Conservation (phyloP, 1,284 basidiomycete genomes). For the Athelia sp. region DNA sequence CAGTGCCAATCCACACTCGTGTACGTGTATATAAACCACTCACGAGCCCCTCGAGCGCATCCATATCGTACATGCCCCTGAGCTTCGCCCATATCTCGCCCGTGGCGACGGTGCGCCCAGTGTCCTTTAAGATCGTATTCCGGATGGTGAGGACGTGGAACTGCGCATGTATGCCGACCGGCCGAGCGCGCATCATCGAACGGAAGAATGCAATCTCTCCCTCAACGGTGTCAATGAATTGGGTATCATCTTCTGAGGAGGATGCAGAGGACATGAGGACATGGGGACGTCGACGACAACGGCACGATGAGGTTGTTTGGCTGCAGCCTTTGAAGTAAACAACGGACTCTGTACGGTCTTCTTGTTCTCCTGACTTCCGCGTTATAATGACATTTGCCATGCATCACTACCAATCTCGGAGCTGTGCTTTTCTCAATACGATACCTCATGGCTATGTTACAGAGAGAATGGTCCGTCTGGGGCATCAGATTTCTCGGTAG, state of each 20-base stretch:
- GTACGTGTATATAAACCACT: conserved; percentile 25
- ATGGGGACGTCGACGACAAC: too few species aligned
- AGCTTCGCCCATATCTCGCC: conserved; percentile 75
- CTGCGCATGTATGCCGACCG: conserved; percentile 73
- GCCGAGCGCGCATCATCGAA: conserved; percentile 70
- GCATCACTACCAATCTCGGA: too few species aligned
- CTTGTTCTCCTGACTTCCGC: too few species aligned
- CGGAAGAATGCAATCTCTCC: conserved; percentile 80
- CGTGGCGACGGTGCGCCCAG: conserved; percentile 54
- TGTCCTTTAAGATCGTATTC: conserved; percentile 65
- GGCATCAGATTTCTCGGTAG: too few species aligned
- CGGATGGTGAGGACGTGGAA: conserved; percentile 76
- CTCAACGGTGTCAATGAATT: conserved; percentile 63
- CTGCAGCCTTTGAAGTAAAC: background rate
- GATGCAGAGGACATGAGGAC: background rate
- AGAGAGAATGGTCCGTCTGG: too few species aligned
- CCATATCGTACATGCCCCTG: conserved; percentile 68
- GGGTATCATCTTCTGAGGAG: conserved; percentile 6
- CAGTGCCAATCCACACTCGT: conserved; percentile 5
- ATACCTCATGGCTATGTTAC: too few species aligned
- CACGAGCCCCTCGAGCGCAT: conserved; percentile 71
- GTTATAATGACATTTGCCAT: too few species aligned
- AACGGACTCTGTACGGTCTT: too few species aligned
- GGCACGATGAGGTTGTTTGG: background rate
- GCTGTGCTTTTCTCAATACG: too few species aligned